phyloP scores from a whole-genome alignment of 208 protist species.

The Acanthamoeba royreba region DNA sequence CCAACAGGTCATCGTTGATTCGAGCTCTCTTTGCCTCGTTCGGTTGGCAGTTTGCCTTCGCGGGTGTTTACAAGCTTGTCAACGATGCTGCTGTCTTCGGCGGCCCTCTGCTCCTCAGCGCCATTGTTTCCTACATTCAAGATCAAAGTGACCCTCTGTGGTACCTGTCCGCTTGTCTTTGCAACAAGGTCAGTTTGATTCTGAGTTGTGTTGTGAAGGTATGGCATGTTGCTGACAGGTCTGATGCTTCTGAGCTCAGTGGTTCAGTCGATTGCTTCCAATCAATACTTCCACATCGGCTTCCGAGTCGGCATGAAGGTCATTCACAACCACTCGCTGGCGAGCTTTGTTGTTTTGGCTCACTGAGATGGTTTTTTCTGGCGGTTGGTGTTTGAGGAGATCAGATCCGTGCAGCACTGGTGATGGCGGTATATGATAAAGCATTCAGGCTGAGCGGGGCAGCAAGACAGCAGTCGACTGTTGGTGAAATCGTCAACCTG shows the following conservation, averaged over 20 bases:
- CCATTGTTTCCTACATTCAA: not conserved
- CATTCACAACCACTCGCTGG: too few relatives aligned
- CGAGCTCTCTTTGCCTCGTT: not conserved
- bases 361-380: too few relatives aligned
- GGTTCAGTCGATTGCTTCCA: not conserved
- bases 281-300: slow-evolving; percentile 39
- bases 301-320: slow-evolving; percentile 42
- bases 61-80: not conserved
- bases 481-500: slow-evolving; percentile 87
- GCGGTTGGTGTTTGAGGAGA: too few relatives aligned
- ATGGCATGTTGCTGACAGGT: not conserved
- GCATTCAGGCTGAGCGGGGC: slow-evolving; percentile 70
- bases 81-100: not conserved
- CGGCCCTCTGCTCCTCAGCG: not conserved
- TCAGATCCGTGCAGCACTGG: slow-evolving; percentile 76
- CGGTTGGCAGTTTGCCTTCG: not conserved
- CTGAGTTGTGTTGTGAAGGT: not conserved
- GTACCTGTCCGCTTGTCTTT: too few relatives aligned
- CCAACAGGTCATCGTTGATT: not conserved
- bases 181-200: too few relatives aligned
- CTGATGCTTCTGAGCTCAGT: not conserved
- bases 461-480: slow-evolving; percentile 78
- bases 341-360: too few relatives aligned
- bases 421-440: slow-evolving; percentile 82
- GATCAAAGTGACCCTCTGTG: not conserved